Evolutionary conservation across 306 rosid genomes (phyloP).

Genomic region (Astragalus glycyphyllos): DNA sequence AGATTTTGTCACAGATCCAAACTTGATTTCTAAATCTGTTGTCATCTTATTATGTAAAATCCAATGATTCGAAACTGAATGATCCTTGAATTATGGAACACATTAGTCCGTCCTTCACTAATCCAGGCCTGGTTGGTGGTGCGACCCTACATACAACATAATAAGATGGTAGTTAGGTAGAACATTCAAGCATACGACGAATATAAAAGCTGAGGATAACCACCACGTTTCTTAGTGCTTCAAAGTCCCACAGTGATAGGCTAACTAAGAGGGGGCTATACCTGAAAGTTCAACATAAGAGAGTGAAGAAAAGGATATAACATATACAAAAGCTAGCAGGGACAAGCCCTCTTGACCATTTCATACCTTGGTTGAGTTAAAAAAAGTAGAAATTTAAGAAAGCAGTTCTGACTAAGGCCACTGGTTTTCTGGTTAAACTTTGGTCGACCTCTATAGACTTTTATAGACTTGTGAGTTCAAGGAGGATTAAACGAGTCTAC

Average conservation of each 20-base stretch:
- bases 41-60: slow-evolving; percentile 27
- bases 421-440: not conserved
- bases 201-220: slow-evolving; percentile 17
- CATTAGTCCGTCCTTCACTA: not conserved
- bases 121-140: not conserved
- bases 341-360: not conserved
- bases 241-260: not conserved
- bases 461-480: not conserved
- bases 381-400: not conserved
- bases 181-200: not conserved
- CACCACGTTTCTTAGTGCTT: slow-evolving; percentile 7
- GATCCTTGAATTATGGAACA: slow-evolving; percentile 2
- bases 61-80: not conserved
- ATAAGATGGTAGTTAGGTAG: not conserved
- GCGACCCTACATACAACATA: not conserved
- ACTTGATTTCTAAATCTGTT: slow-evolving; percentile 29
- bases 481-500: not conserved
- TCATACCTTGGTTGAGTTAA: not conserved
- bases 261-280: not conserved
- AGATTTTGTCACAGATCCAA: slow-evolving; percentile 13
- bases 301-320: not conserved
- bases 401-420: not conserved
- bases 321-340: slow-evolving; percentile 5
- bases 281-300: not conserved
- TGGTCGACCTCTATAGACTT: not conserved